Evolutionary conservation across 78 protist genomes (phyloP), one percentile per base, ranked within the genome.

Genomic region (Salpingoeca rosetta): DNA sequence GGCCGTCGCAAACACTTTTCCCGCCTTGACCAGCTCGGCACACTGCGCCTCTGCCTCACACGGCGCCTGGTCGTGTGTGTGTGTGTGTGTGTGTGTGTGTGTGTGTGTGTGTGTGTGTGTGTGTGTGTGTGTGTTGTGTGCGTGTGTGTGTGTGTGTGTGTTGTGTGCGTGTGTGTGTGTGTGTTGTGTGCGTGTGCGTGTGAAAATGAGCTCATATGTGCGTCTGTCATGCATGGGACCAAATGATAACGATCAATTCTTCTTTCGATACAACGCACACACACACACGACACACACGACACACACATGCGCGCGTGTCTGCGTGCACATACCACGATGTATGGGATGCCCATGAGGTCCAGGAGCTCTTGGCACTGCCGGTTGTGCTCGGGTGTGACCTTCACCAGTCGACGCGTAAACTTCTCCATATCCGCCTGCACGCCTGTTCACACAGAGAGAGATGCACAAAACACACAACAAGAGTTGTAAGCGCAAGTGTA

Each of bases 41-140:
- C 99, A 96, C 86, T 98, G 99, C 36, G 99, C 99, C 87, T 98
- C 99, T 0, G 99, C 99, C 83, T 98, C 99, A 45, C 94, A 82
- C 40, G 98, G 97, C 28, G 99, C 99, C 83, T 86, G 17, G 7
- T 51, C 65, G 17, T 17, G 17, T 17, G 17, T 51, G 65, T 17
- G 7, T 17, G 65, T 22, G 65, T 51, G 7, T 51, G 65, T n/a
- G n/a, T n/a, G 31, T 51, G 31, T n/a, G n/a, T n/a, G n/a, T n/a
- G n/a, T n/a, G n/a, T n/a, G n/a, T n/a, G n/a, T n/a, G n/a, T n/a
- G n/a, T n/a, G n/a, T n/a, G n/a, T n/a, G n/a, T n/a, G n/a, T n/a
- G n/a, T n/a, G n/a, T n/a, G n/a, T n/a, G n/a, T n/a, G n/a, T n/a
- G n/a, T n/a, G n/a, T n/a, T n/a, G n/a, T n/a, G n/a, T n/a, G n/a